Percentiles rank a stretch among this genome's conserved stretches.
These are phyloP conservation scores for Volvariella surrecta DNA, from an alignment of 1,284 basidiomycete species.

Conservation along the genomic window DNA sequence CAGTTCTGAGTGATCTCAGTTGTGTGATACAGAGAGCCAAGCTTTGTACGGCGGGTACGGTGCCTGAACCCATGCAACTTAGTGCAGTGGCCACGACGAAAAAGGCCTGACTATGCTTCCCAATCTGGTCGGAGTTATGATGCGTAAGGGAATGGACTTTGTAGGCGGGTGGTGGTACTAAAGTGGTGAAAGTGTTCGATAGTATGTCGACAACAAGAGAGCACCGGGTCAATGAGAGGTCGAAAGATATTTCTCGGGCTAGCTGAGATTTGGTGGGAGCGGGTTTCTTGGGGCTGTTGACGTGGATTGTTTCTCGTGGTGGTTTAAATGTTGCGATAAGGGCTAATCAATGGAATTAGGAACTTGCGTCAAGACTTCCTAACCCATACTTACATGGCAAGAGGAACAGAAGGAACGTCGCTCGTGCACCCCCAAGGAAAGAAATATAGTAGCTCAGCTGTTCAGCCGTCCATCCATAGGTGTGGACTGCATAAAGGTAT, in stretches of 20 bases:
- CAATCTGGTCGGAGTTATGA: not conserved
- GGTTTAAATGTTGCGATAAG: conserved; percentile 36
- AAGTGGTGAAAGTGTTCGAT: conserved; percentile 50
- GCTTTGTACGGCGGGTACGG: conserved; percentile 59
- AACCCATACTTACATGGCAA: conserved; percentile 32
- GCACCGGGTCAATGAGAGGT: conserved; percentile 48
- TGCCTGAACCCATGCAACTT: conserved; percentile 51
- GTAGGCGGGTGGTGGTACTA: conserved; percentile 37
- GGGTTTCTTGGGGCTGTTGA: conserved; percentile 20
- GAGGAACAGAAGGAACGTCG: conserved; percentile 35
- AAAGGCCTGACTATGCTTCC: conserved; percentile 30
- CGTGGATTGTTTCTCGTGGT: conserved; percentile 5
- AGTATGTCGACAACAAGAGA: conserved; percentile 59
- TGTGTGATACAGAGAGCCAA: conserved; percentile 63
- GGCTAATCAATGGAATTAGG: conserved; percentile 16
- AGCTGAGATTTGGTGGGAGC: conserved; percentile 42
- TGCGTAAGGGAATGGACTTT: conserved; percentile 12
- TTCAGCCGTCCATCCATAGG: conserved; percentile 40
- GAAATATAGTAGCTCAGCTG: conserved; percentile 45
- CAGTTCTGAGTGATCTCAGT: conserved; percentile 32
- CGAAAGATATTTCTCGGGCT: conserved; percentile 59
- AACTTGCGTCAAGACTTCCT: not conserved
- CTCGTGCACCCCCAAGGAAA: conserved; percentile 34
- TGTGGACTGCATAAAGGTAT: conserved; percentile 43
- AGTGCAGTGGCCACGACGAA: conserved; percentile 52